Evolutionary conservation across 139 green algal genomes (phyloP).

Genomic region (Zygnema cylindricum): DNA sequence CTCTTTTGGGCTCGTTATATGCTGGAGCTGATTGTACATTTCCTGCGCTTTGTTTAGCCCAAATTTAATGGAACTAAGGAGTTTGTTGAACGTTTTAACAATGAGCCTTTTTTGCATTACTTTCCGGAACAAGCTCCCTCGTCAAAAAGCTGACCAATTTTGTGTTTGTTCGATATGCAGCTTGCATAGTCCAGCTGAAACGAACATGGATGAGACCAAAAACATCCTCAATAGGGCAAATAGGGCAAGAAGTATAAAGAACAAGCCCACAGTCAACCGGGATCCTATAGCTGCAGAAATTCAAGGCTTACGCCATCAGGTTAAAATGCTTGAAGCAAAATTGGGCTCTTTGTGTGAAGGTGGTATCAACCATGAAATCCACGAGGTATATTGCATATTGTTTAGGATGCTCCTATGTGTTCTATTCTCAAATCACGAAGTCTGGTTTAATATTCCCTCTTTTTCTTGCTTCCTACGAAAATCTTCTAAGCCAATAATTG

Average conservation of each 20-base stretch:
- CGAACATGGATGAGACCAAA: conserved; percentile 67
- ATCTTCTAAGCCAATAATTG: not conserved
- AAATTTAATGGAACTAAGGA: too few species aligned
- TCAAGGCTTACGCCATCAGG: conserved; percentile 73
- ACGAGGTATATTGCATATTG: conserved; percentile 17
- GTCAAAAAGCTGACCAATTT: too few species aligned
- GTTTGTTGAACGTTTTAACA: too few species aligned
- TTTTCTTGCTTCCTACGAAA: not conserved
- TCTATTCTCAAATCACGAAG: not conserved
- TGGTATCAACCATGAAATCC: not conserved
- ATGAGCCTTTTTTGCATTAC: too few species aligned
- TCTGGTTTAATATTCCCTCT: not conserved
- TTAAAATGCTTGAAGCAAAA: conserved; percentile 60
- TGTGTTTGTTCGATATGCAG: conserved; percentile 36
- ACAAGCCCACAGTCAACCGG: conserved; percentile 85
- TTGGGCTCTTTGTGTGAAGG: not conserved
- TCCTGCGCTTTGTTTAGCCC: not conserved
- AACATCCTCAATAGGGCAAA: conserved; percentile 72
- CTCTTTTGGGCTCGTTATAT: not conserved
- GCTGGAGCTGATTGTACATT: not conserved
- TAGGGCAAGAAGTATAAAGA: conserved; percentile 83
- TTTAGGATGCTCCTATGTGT: not conserved
- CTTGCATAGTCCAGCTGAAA: conserved; percentile 69
- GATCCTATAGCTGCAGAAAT: conserved; percentile 33
- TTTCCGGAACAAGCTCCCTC: too few species aligned